Percentiles rank a stretch among this genome's conserved stretches.
Evolutionary conservation across 495 filamentous ascomycete genomes (phyloP).

Genomic region (Neurospora sp.): DNA sequence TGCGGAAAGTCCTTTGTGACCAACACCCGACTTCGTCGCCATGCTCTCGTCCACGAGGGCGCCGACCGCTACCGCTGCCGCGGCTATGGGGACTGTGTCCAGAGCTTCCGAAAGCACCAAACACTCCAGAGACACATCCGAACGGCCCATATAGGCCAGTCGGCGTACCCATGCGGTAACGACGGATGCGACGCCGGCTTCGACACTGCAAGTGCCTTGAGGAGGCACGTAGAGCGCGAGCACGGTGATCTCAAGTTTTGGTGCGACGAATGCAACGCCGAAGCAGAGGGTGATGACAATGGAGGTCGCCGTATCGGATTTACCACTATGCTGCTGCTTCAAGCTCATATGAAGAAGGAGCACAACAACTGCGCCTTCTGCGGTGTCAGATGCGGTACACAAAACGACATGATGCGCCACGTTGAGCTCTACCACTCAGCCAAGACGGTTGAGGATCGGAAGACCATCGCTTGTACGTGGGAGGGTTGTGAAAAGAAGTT

Average conservation of each 20-base stretch:
- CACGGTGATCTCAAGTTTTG: conserved; percentile 61
- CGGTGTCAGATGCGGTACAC: conserved; percentile 47
- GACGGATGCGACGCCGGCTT: conserved; percentile 63
- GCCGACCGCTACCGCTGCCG: conserved; percentile 61
- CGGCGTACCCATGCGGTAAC: conserved; percentile 57
- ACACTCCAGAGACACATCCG: conserved; percentile 78
- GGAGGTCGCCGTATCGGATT: conserved; percentile 44
- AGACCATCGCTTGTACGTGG: conserved; percentile 51
- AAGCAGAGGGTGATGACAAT: conserved; percentile 14
- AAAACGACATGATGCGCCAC: conserved; percentile 55
- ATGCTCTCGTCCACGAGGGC: conserved; percentile 57
- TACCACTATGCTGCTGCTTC: conserved; percentile 55
- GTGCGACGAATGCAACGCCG: conserved; percentile 54
- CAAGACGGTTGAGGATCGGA: conserved; percentile 49
- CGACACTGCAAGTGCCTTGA: conserved; percentile 56
- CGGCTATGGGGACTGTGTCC: conserved; percentile 61
- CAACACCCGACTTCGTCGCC: conserved; percentile 57
- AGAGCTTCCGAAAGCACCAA: conserved; percentile 78
- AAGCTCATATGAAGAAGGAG: conserved; percentile 55
- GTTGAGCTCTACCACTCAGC: conserved; percentile 59
- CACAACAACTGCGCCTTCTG: conserved; percentile 74
- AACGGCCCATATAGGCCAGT: conserved; percentile 54
- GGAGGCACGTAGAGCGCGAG: conserved; percentile 56
- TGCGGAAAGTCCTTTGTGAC: conserved; percentile 78
- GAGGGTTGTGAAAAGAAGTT: conserved; percentile 60